phyloP scores from a whole-genome alignment of 2,329 filamentous ascomycete species.

The Myotisia sp. region DNA sequence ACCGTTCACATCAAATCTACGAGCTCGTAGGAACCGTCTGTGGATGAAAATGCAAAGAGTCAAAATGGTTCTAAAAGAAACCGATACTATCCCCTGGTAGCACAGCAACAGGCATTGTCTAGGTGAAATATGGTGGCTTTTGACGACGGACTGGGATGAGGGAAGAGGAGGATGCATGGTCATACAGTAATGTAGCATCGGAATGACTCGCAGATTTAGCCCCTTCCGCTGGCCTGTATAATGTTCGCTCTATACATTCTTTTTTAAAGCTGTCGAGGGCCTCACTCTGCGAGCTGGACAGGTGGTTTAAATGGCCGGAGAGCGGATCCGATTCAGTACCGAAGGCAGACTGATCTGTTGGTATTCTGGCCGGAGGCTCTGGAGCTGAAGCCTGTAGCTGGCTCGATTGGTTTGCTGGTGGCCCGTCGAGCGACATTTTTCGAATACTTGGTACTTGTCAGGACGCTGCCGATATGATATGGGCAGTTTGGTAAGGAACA shows the following conservation, averaged over 20 bases:
- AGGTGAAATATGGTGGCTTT: no score
- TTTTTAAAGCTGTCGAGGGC: constrained; percentile 59
- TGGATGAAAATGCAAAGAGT: constrained; percentile 1
- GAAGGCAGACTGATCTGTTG: constrained; percentile 3
- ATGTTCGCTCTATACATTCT: constrained; percentile 49
- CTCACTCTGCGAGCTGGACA: constrained; percentile 53
- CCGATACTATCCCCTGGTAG: no score
- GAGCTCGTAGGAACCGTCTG: constrained; percentile 73
- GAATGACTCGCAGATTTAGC: constrained; percentile 30
- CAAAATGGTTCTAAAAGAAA: no score
- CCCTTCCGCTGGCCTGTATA: constrained; percentile 27
- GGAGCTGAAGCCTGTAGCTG: constrained; percentile 1
- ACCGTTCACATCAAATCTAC: constrained; percentile 63
- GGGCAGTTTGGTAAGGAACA: no score
- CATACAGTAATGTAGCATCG: constrained; percentile 36
- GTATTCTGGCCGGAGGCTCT: not conserved
- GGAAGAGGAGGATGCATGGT: no score
- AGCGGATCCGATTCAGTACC: constrained; percentile 8
- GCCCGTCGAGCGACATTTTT: constrained; percentile 10
- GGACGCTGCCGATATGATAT: no score
- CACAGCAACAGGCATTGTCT: no score
- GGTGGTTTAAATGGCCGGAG: constrained; percentile 61
- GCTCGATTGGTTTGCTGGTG: constrained; percentile 5
- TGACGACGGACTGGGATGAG: no score
- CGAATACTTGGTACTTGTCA: no score